Conservation (phyloP, 345 rosid genomes). For the Melaleuca quinquenervia region DNA sequence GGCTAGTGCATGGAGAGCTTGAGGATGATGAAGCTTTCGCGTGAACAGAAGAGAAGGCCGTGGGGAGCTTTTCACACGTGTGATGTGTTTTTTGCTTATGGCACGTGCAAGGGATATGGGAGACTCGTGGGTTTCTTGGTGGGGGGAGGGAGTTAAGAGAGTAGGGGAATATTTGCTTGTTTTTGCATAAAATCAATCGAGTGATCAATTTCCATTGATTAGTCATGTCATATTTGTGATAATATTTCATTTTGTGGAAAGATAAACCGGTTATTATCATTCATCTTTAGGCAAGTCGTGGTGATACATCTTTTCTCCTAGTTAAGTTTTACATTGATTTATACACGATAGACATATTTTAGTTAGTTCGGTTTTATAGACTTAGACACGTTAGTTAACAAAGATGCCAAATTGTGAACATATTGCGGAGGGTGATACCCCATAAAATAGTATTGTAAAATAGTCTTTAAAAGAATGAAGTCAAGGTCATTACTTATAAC, state of each 20-base stretch:
- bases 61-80: neutral
- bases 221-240: neutral
- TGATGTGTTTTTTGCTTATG: neutral
- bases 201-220: neutral
- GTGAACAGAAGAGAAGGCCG: neutral
- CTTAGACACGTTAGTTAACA: neutral
- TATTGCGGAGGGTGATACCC: neutral
- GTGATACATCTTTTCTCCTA: neutral
- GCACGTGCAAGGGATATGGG: neutral
- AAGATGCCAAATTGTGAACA: neutral
- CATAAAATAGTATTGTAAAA: neutral
- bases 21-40: neutral
- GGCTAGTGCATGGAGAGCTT: slow-evolving; percentile 93
- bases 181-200: neutral
- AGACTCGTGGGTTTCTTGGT: neutral
- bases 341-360: neutral
- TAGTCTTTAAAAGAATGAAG: neutral
- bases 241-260: neutral
- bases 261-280: neutral
- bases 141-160: neutral
- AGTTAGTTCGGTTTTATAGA: neutral
- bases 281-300: neutral
- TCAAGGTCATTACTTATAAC: neutral
- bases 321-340: neutral
- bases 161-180: neutral